These are phyloP conservation scores for Ustilago lituana DNA, from an alignment of 1,284 basidiomycete species.

Conservation along the genomic window DNA sequence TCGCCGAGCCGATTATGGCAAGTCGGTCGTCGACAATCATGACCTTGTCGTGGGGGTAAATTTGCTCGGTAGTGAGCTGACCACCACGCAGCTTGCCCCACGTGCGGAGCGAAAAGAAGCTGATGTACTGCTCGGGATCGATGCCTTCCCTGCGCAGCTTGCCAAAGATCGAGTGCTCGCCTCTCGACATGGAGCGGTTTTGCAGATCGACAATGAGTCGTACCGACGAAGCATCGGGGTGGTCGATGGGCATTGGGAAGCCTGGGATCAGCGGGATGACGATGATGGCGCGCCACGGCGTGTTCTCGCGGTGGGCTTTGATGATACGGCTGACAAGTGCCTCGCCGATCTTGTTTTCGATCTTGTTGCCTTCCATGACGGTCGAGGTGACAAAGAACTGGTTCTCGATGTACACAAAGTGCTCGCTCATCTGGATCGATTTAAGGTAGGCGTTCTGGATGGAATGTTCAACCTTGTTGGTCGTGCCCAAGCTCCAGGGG, in stretches of 20 bases:
- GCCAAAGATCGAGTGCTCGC: constrained; percentile 90
- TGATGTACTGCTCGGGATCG: constrained; percentile 86
- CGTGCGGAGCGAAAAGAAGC: constrained; percentile 87
- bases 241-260: constrained; percentile 91
- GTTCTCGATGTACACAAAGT: constrained; percentile 78
- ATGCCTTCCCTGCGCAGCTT: constrained; percentile 87
- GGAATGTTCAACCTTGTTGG: constrained; percentile 85
- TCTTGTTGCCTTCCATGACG: constrained; percentile 81
- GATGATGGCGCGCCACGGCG: constrained; percentile 90
- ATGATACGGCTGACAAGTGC: constrained; percentile 92
- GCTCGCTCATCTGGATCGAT: constrained; percentile 94
- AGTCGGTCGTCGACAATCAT: constrained; percentile 96
- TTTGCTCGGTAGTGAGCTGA: constrained; percentile 85
- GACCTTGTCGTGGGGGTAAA: constrained; percentile 69
- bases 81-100: constrained; percentile 92
- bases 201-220: constrained; percentile 67
- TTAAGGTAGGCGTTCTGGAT: constrained; percentile 90
- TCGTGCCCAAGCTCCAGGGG: constrained; percentile 94
- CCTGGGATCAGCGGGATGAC: constrained; percentile 92
- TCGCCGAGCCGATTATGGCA: constrained; percentile 98
- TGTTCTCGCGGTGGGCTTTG: constrained; percentile 82
- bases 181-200: constrained; percentile 88
- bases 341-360: constrained; percentile 95
- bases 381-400: constrained; percentile 99
- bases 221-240: constrained; percentile 88